Base-by-base conservation (phyloP, 345 rosid species). In the Excoecaria cochinchinensis region DNA sequence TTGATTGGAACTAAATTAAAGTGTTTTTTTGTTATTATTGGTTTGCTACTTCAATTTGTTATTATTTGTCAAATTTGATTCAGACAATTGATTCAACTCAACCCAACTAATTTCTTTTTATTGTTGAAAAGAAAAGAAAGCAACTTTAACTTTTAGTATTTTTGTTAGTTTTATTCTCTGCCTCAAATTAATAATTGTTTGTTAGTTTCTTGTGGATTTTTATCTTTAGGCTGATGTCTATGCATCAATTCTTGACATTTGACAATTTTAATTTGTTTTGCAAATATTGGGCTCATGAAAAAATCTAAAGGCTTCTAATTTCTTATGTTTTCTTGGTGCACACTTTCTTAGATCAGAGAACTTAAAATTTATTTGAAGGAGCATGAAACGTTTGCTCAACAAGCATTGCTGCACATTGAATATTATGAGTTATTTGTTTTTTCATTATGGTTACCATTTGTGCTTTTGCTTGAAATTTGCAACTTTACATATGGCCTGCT, bases 321-420 rank as follows among this genome's bases (percentile, higher is more conserved):
- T 31, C 31, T 31, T 31, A 63, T 63, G 13, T 68, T 71, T 78
- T 77, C 21, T 68, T 84, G 65, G 62, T 79, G 64, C 61, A 48
- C 31, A 31, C 31, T 31, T 71, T 60, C 78, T 6, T 70, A 91
- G 95, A 88, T 95, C 71, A 83, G 88, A 84, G 97, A 87, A 76
- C 73, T 84, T 69, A 97, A 91, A 83, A 70, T 82, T 76, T 78
- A 72, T 82, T 72, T 92, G 86, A 95, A 89, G 84, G 89, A 91
- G 80, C 89, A 87, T 22, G 85, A 89, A 84, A 92, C 88, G 81
- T 39, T 53, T 53, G 98, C 97, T 36, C 77, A 85, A 71, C 87
- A 89, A 79, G 89, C 90, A 74, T 80, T 94, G 48, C 21, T 79
- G 62, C 81, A 86, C 64, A 72, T 71, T 58, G 89, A 92, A 82